phyloP scores from a whole-genome alignment of 805 yeast genomes.

The Suhomyces canberraensis region DNA sequence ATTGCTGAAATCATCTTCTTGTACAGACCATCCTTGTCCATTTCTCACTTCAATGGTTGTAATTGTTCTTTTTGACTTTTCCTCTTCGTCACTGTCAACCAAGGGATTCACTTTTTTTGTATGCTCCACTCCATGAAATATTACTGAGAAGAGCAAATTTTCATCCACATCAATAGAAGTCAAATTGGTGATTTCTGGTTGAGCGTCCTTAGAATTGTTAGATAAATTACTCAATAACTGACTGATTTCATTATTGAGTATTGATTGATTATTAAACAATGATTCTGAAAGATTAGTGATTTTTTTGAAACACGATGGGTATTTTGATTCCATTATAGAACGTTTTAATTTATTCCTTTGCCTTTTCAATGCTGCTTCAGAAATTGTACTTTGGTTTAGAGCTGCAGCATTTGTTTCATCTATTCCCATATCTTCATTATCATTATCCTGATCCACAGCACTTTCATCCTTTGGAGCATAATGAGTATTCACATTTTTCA shows the following conservation, averaged over 20 bases:
- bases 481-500: constrained; percentile 10
- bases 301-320: constrained; percentile 35
- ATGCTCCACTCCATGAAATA: constrained; percentile 33
- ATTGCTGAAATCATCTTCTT: constrained; percentile 35
- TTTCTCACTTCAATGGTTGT: constrained; percentile 41
- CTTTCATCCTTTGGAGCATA: constrained; percentile 12
- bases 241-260: constrained; percentile 30
- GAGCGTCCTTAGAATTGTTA: constrained; percentile 20
- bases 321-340: constrained; percentile 28
- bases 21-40: constrained; percentile 39
- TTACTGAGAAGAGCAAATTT: constrained; percentile 34
- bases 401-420: constrained; percentile 14
- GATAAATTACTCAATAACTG: constrained; percentile 24
- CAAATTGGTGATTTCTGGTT: constrained; percentile 23
- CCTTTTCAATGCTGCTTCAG: constrained; percentile 31
- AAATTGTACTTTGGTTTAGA: constrained; percentile 11
- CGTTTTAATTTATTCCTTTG: constrained; percentile 30
- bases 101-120: constrained; percentile 5
- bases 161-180: constrained; percentile 34
- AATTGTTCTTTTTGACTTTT: constrained; percentile 4
- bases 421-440: constrained; percentile 48
- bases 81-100: neutral
- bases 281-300: constrained; percentile 34
- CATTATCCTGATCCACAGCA: constrained; percentile 39
- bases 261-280: constrained; percentile 30